Evolutionary conservation across 306 rosid species (phyloP), one percentile per base, ranked within the genome.

Genomic region (Casuarina equisetifolia): DNA sequence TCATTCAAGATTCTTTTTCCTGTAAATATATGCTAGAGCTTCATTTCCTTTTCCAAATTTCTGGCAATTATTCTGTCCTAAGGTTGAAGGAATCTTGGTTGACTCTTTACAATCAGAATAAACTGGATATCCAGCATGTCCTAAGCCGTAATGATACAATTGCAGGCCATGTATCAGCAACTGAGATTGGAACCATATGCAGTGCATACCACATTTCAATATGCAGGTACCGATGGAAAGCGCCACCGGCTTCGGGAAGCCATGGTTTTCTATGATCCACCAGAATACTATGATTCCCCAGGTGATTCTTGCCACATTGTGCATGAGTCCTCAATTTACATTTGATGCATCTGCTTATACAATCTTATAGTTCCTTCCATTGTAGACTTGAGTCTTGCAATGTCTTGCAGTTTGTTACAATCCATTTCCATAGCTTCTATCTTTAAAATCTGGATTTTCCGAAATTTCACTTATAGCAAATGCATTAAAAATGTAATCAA

Each of bases 161-260:
- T 76, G 85, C 85, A 90, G 98, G 94, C 91, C 78, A 94, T 84
- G 97, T 83, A 86, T 79, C 93, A 92, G 80, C 98, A 94, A 80
- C 87, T 94, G 73, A 84, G 89, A 81, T 81, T 94, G 89, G 86
- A 92, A 88, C 93, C 98, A 19, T 94, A 94, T 83, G 98, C 98
- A 52, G 91, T 94, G 78, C 98, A 94, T 80, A 94, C 98, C 45
- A 94, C 96, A 67, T 94, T 94, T 80, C 96, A 94, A 79, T 92
- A 83, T 84, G 96, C 91, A 9, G 98, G 97, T 71, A 94, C 98
- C 2, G 94, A 86, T 81, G 98, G 98, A 86, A 94, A 94, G 85
- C 97, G 98, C 62, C 98, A 92, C 83, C 85, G 97, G 73, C 86
- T 94, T 59, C 91, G 97, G n/a, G 98, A 94, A 84, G 97, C 89